Evolutionary conservation across 148 eudicot species (phyloP).

Genomic region (Vaccinium myrtillus): DNA sequence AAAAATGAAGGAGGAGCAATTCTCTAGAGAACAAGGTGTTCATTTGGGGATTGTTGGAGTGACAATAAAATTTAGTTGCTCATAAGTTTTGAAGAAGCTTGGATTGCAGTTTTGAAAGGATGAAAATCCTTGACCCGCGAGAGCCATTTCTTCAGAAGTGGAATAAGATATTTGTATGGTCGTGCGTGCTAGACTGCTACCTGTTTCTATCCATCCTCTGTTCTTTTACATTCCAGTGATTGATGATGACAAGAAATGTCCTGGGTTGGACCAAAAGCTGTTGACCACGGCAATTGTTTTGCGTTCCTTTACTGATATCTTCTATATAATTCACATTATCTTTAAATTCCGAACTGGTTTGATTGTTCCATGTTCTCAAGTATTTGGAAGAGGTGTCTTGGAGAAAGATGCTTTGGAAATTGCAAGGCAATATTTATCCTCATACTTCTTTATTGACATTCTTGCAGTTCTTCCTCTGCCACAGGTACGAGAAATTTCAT

Average conservation of each 20-base stretch:
- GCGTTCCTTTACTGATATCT: conserved; percentile 79
- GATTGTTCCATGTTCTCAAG: conserved; percentile 76
- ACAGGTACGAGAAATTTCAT: no score
- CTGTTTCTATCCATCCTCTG: conserved; percentile 81
- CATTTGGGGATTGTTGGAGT: no score
- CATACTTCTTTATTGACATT: no score
- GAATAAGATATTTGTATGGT: conserved; percentile 77
- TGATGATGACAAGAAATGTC: conserved; percentile 51
- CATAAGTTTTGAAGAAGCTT: conserved; percentile 39
- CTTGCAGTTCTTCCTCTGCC: no score
- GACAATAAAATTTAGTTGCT: conserved; percentile 26
- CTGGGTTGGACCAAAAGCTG: conserved; percentile 63
- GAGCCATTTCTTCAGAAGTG: conserved; percentile 83
- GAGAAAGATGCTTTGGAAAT: no score
- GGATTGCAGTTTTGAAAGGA: conserved; percentile 36
- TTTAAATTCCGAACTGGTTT: conserved; percentile 83
- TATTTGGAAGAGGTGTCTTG: no score
- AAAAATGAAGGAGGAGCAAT: conserved; percentile 42
- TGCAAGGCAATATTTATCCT: no score
- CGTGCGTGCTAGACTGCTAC: conserved; percentile 78
- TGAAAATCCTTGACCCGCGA: conserved; percentile 78
- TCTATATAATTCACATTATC: conserved; percentile 74
- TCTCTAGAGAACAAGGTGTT: conserved; percentile 30
- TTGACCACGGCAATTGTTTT: conserved; percentile 55
- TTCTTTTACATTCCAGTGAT: conserved; percentile 82